Evolutionary conservation across 2,329 filamentous ascomycete genomes (phyloP), one percentile per base, ranked within the genome.

Genomic region (Zymoseptoria pseudotritici): DNA sequence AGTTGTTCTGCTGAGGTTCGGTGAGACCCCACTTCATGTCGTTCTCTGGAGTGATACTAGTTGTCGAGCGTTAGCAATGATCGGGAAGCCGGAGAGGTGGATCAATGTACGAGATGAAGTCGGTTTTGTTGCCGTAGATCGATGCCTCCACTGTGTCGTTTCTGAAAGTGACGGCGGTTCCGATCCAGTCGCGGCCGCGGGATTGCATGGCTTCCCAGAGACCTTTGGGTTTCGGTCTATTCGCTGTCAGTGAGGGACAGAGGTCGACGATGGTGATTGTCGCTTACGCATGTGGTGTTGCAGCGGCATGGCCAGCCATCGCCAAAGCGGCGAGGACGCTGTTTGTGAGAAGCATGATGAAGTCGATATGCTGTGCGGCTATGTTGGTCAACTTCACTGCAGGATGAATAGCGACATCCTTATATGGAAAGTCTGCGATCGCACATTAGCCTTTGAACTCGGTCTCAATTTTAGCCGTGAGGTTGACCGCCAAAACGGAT

Each of bases 21-120:
- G 69, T 77, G 4, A 70, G 67, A 31, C 76, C 73, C 72, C 74
- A 77, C 58, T 77, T 76, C 72, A 73, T 71, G 24, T 70, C 65
- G 61, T 75, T 75, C 60, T 74, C 74, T 0, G 73, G 73, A 0
- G 73, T 75, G 58, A 75, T 70, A 17, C 69, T 50, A 6, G 13
- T n/a, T 7, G 17, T 2, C 3, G 17, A 46, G 4, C 13, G 36
- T 46, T n/a, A 46, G 36, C 36, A 17, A 2, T 4, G 2, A n/a
- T 7, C 36, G 13, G 5, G 17, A 42, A n/a, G 17, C 36, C 2
- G 36, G 10, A 17, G 36, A 13, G 4, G 17, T n/a, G 4, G 36
- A 46, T 46, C 36, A 2, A 46, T 11, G 13, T n/a, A n/a, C 36
- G 36, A 46, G 56, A 60, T 63, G 57, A 63, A 63, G 62, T 66